phyloP scores from a whole-genome alignment of 2,329 filamentous ascomycete species.

The Paradendryphiella salina region DNA sequence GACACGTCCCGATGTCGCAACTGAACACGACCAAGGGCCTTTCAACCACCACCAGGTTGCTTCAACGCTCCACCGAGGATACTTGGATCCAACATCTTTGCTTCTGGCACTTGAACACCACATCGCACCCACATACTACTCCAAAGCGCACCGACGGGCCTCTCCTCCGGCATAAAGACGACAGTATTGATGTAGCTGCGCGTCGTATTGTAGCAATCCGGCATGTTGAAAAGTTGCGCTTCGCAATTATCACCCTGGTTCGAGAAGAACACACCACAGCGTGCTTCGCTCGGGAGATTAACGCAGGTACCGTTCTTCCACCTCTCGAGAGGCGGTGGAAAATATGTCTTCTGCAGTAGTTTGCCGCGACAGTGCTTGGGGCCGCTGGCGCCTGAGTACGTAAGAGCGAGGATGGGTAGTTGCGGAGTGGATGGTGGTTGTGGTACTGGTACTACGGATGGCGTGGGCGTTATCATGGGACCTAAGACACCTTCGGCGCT shows the following conservation, averaged over 20 bases:
- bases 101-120: conserved; percentile 37
- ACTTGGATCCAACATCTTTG: conserved; percentile 35
- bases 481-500: conserved; percentile 34
- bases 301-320: conserved; percentile 42
- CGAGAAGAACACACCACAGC: conserved; percentile 42
- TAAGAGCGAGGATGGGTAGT: conserved; percentile 39
- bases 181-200: conserved; percentile 40
- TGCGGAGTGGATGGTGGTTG: conserved; percentile 21
- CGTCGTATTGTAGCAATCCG: conserved; percentile 35
- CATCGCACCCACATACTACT: conserved; percentile 43
- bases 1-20: too few relatives aligned
- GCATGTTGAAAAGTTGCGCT: conserved; percentile 39
- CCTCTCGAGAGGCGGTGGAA: conserved; percentile 28
- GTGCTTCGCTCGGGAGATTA: conserved; percentile 36
- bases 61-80: conserved; percentile 37
- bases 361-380: conserved; percentile 44
- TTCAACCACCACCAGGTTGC: conserved; percentile 29
- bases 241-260: conserved; percentile 44
- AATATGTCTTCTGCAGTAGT: conserved; percentile 30
- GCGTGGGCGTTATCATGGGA: conserved; percentile 18
- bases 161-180: conserved; percentile 44
- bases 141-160: conserved; percentile 40
- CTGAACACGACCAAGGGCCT: too few relatives aligned
- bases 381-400: conserved; percentile 39
- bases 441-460: conserved; percentile 5